Conservation (phyloP, 2,329 filamentous ascomycete genomes). For the Aspergillus terreus region DNA sequence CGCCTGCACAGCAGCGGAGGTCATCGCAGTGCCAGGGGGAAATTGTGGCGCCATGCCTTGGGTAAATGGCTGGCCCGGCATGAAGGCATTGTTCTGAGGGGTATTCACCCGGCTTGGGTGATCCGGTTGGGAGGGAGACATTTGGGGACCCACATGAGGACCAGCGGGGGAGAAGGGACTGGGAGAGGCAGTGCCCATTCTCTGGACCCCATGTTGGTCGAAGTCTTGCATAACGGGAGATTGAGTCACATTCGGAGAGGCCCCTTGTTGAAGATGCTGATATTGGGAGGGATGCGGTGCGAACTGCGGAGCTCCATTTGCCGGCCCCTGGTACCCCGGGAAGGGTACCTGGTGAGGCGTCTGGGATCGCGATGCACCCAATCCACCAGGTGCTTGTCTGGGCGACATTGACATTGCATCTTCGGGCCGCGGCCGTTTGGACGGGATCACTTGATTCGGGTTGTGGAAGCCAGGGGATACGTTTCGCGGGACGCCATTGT, state of each 20-base stretch:
- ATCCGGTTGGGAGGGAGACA: conserved; percentile 73
- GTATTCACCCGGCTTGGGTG: conserved; percentile 63
- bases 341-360: conserved; percentile 79
- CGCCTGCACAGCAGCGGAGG: conserved; percentile 36
- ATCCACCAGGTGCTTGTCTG: conserved; percentile 67
- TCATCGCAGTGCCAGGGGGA: conserved; percentile 36
- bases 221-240: conserved; percentile 86
- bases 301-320: conserved; percentile 60
- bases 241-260: conserved; percentile 79
- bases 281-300: conserved; percentile 64
- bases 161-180: conserved; percentile 80
- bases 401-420: conserved; percentile 83
- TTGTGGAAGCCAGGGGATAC: conserved; percentile 75
- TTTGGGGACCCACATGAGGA: conserved; percentile 67
- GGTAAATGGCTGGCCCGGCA: conserved; percentile 47
- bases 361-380: conserved; percentile 82
- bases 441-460: conserved; percentile 78
- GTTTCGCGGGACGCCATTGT: conserved; percentile 81
- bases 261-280: conserved; percentile 76
- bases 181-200: conserved; percentile 87
- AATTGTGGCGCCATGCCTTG: conserved; percentile 43
- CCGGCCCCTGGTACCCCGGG: conserved; percentile 64
- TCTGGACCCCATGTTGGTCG: conserved; percentile 63
- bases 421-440: conserved; percentile 81
- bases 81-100: conserved; percentile 69